These are phyloP conservation scores for Colletotrichum magnum DNA, from an alignment of 2,329 filamentous ascomycete species.

Conservation along the genomic window DNA sequence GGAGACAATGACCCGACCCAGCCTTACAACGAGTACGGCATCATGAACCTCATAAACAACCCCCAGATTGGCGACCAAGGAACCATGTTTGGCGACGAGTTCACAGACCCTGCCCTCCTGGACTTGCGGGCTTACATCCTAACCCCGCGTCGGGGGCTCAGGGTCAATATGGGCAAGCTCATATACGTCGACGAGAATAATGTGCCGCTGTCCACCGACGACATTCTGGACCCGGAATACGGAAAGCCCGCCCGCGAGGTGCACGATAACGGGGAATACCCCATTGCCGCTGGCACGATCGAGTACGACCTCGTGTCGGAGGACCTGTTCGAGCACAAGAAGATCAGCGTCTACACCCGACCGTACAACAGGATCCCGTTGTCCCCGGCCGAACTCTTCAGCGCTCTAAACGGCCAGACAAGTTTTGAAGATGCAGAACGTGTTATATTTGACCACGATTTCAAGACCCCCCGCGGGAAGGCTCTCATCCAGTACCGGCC, in stretches of 20 bases:
- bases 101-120: neutral
- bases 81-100: conserved; percentile 9
- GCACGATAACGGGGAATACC: too few species aligned
- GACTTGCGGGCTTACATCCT: conserved; percentile 6
- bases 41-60: conserved; percentile 14
- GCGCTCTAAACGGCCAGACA: too few species aligned
- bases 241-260: too few species aligned
- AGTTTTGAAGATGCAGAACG: neutral
- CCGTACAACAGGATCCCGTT: too few species aligned
- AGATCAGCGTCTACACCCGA: too few species aligned
- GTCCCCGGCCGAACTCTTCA: too few species aligned
- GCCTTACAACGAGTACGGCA: conserved; percentile 8
- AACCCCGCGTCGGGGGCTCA: neutral
- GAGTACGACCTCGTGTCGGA: too few species aligned
- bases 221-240: too few species aligned
- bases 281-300: too few species aligned
- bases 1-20: neutral
- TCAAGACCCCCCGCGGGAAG: neutral
- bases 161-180: neutral
- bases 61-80: conserved; percentile 2
- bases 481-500: conserved; percentile 19
- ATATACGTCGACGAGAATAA: too few species aligned
- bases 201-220: too few species aligned
- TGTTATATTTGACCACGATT: neutral
- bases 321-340: too few species aligned